Conservation (phyloP, 192 early-diverging fungal species). For the Podila minutissima region DNA sequence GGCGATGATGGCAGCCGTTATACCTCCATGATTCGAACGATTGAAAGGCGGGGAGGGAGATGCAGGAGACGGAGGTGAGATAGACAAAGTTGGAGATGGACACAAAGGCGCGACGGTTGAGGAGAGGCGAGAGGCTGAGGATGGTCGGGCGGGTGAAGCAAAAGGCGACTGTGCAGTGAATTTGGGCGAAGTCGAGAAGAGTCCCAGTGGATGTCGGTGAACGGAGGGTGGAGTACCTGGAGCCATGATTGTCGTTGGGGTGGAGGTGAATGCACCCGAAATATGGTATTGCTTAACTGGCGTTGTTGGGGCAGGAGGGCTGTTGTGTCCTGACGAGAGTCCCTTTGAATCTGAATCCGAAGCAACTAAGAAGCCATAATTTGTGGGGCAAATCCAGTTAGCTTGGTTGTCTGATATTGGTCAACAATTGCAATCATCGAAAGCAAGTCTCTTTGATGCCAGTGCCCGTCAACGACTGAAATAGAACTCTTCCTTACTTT, state of each 20-base stretch:
- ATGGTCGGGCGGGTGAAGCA: slow-evolving; percentile 2
- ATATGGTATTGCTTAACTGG: neutral
- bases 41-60: neutral
- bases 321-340: neutral
- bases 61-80: neutral
- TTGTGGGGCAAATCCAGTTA: neutral
- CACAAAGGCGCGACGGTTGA: neutral
- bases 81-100: neutral
- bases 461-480: too few relatives aligned
- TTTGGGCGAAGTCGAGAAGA: slow-evolving; percentile 45
- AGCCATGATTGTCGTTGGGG: neutral
- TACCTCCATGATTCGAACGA: neutral
- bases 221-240: slow-evolving; percentile 26
- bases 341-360: neutral
- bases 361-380: neutral
- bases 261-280: neutral
- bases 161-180: slow-evolving; percentile 43
- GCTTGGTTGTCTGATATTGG: too few relatives aligned
- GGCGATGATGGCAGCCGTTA: neutral
- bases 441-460: too few relatives aligned
- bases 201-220: slow-evolving; percentile 26
- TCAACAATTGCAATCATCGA: too few relatives aligned
- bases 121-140: neutral
- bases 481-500: slow-evolving; percentile 7
- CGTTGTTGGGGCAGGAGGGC: neutral